Conservation (phyloP, 2,329 filamentous ascomycete genomes). For the Colletotrichum liriopes region DNA sequence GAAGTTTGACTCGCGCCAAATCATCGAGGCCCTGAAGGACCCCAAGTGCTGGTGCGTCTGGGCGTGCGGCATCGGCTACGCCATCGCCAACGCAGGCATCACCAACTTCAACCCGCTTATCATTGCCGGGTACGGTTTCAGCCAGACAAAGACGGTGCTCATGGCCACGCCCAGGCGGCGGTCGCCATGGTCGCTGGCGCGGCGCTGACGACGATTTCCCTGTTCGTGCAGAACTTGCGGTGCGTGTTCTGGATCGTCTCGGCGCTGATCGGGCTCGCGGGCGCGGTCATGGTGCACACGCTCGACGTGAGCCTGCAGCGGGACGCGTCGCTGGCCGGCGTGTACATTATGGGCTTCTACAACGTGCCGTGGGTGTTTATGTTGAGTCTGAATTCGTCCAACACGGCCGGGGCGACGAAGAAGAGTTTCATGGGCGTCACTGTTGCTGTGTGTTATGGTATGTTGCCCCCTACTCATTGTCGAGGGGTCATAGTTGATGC, state of each 20-base stretch:
- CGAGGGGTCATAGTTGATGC: not conserved
- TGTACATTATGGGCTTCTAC: conserved; percentile 54
- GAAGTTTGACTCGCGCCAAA: conserved; percentile 78
- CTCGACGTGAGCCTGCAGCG: conserved; percentile 43
- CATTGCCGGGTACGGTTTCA: conserved; percentile 72
- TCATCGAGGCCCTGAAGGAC: conserved; percentile 67
- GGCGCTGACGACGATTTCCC: conserved; percentile 45
- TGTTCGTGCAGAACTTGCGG: conserved; percentile 50
- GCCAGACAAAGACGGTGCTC: conserved; percentile 65
- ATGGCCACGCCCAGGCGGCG: conserved; percentile 54
- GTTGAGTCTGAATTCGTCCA: conserved; percentile 50
- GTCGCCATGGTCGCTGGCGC: conserved; percentile 50
- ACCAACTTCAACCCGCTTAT: conserved; percentile 77
- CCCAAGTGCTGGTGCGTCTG: conserved; percentile 73
- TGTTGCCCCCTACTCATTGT: not conserved
- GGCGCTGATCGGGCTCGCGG: conserved; percentile 45
- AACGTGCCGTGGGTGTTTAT: conserved; percentile 50
- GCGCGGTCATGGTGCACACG: conserved; percentile 48
- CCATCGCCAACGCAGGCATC: conserved; percentile 78
- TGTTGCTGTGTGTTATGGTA: conserved; percentile 48
- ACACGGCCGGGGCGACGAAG: conserved; percentile 51
- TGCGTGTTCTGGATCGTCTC: conserved; percentile 51
- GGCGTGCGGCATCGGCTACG: conserved; percentile 72
- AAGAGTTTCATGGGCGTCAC: conserved; percentile 51
- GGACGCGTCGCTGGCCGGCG: conserved; percentile 49